A percentile compares a stretch with the other conserved stretches of the same genome.
Conservation (phyloP, 768 basidiomycete species). For the Exsudoporus frostii region DNA sequence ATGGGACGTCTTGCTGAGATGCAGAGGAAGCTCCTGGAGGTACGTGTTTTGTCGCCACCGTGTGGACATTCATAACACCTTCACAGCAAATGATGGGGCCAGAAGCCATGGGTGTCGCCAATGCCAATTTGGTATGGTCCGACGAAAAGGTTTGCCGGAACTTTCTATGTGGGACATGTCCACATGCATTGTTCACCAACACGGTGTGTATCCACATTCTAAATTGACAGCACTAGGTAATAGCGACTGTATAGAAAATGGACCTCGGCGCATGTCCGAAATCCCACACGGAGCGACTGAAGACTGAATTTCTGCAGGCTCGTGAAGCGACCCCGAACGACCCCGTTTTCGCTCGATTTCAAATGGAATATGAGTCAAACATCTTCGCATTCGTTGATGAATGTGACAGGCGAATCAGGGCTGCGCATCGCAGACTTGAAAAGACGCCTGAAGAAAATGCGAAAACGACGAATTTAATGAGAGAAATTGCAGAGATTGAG, state of each 20-base stretch:
- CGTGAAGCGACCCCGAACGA: conserved; percentile 73
- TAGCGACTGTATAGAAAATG: conserved; percentile 70
- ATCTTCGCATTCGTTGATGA: conserved; percentile 97
- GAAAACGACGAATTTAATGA: conserved; percentile 98
- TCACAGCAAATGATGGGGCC: conserved; percentile 99
- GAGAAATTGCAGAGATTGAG: conserved; percentile 99
- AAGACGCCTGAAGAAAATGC: conserved; percentile 99
- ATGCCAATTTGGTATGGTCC: conserved; percentile 88
- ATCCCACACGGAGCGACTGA: conserved; percentile 91
- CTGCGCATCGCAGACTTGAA: conserved; percentile 91
- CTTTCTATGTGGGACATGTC: conserved; percentile 98
- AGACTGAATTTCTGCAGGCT: conserved; percentile 83
- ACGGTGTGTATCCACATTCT: conserved; percentile 59
- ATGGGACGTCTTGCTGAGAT: conserved; percentile 97
- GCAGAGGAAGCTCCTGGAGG: conserved; percentile 89
- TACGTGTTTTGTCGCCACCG: conserved; percentile 37
- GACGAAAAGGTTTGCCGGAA: conserved; percentile 99
- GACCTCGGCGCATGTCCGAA: conserved; percentile 97
- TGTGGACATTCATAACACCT: neutral
- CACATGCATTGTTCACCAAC: conserved; percentile 95
- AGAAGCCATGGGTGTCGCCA: conserved; percentile 96
- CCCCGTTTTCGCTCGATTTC: conserved; percentile 82
- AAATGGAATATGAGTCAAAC: conserved; percentile 94
- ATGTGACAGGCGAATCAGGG: conserved; percentile 93
- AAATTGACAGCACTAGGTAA: neutral